Evolutionary conservation across 2,329 filamentous ascomycete species (phyloP).

Genomic region (Ophiostoma ips): DNA sequence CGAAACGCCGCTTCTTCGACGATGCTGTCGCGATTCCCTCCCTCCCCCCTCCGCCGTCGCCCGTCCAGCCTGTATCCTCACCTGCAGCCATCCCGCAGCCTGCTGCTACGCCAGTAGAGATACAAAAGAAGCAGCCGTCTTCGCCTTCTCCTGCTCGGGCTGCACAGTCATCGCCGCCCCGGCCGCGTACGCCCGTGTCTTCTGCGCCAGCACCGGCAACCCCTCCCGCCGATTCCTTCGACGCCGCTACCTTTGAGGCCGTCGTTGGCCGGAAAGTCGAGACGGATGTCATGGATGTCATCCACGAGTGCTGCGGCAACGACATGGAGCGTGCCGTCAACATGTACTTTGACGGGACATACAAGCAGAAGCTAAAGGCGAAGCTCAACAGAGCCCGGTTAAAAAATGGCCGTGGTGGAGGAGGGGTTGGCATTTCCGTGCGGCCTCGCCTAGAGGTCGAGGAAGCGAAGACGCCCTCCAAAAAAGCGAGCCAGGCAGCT

Average conservation of each 20-base stretch:
- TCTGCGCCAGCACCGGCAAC: neutral
- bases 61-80: neutral
- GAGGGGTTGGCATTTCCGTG: neutral
- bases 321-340: conserved; percentile 51
- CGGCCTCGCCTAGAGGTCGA: neutral
- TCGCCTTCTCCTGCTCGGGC: conserved; percentile 1
- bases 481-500: neutral
- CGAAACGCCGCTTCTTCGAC: conserved; percentile 28
- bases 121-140: neutral
- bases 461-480: neutral
- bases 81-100: conserved; percentile 2
- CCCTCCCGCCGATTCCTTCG: conserved; percentile 28
- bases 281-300: conserved; percentile 30
- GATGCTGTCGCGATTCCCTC: conserved; percentile 16
- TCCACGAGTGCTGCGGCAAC: conserved; percentile 41
- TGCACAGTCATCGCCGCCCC: conserved; percentile 1
- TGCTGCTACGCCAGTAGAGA: neutral
- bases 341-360: conserved; percentile 58
- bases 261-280: conserved; percentile 45
- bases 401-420: neutral
- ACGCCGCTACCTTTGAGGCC: conserved; percentile 42
- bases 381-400: conserved; percentile 15
- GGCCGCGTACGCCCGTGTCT: neutral
- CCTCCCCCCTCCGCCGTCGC: neutral
- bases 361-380: conserved; percentile 26